Evolutionary conservation across 1,139 yeast genomes (phyloP), one percentile per base, ranked within the genome.

Genomic region (Blastobotrys illinoisensis): DNA sequence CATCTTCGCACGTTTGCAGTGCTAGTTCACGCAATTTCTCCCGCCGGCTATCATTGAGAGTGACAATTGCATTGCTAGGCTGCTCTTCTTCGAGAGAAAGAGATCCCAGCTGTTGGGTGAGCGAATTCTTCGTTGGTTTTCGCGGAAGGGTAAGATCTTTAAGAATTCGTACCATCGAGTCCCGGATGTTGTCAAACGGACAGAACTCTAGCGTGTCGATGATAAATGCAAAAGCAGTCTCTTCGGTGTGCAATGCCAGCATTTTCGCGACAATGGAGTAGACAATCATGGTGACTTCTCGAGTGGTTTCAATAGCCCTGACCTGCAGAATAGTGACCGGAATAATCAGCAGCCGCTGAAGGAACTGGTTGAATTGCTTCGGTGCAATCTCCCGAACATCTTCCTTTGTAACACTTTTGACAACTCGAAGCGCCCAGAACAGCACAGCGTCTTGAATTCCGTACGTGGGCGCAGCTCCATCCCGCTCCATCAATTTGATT

Each of bases 141-240:
- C 46, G 23, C 2, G 52, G 53, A 24, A 57, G 52, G 5, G 56
- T 51, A 32, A 88, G 74, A 59, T 83, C 87, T 66, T 86, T 89
- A 62, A 88, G 76, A 24, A 88, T 80, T 2, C 85, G 81, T 14
- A 88, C 77, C 50, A 85, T 72, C 2, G 82, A 81, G 24, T 83
- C 77, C 60, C 83, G 82, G 20, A 81, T 79, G 47, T 77, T 76
- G 46, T 77, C 80, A 66, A 76, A 83, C 1, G 96, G 95, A 65
- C 95, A 88, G 55, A 79, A 75, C 40, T 75, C 72, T 56, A 91
- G 74, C 0, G 93, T 79, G 65, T 88, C 93, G 45, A 76, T 65
- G 19, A 88, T 73, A 64, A 86, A 88, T 4, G 74, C 75, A 68
- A 81, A 87, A 1, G 87, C 73, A 13, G 76, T 72, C 2, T 73